These are phyloP conservation scores for Haematococcus lacustris DNA, from an alignment of 139 green algal species.

Conservation along the genomic window DNA sequence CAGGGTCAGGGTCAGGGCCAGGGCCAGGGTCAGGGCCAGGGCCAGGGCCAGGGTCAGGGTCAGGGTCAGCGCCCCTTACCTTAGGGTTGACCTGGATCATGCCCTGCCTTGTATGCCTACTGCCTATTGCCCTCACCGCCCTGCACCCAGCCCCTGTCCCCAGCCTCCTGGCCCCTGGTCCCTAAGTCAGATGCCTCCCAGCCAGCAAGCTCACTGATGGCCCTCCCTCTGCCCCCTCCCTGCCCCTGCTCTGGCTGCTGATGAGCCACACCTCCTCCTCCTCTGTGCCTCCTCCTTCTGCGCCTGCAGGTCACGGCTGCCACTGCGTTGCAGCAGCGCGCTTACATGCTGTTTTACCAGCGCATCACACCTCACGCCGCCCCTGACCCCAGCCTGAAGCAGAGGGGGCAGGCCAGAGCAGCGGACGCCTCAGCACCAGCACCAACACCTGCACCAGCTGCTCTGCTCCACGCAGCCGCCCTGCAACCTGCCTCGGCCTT, in stretches of 20 bases:
- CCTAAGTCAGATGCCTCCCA: conserved; percentile 1
- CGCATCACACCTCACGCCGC: background rate
- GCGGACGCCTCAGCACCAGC: background rate
- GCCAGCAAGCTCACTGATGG: background rate
- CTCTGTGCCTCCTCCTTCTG: background rate
- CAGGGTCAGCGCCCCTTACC: too few species aligned
- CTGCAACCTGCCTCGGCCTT: too few species aligned
- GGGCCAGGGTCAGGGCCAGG: too few species aligned
- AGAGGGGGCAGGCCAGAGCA: background rate
- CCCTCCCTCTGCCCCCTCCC: background rate
- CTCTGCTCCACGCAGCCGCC: too few species aligned
- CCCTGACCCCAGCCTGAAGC: background rate
- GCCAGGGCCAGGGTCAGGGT: too few species aligned
- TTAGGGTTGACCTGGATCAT: too few species aligned
- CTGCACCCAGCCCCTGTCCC: background rate
- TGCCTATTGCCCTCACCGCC: background rate
- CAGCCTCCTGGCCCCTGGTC: background rate
- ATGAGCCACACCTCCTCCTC: background rate
- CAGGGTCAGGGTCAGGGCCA: too few species aligned
- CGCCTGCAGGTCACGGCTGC: background rate
- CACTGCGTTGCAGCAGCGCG: conserved; percentile 15
- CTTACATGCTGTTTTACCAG: conserved; percentile 47
- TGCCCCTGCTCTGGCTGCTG: background rate
- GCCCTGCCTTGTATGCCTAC: too few species aligned
- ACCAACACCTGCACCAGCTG: background rate